phyloP scores from a whole-genome alignment of 306 rosid species.

The Coriaria nepalensis region DNA sequence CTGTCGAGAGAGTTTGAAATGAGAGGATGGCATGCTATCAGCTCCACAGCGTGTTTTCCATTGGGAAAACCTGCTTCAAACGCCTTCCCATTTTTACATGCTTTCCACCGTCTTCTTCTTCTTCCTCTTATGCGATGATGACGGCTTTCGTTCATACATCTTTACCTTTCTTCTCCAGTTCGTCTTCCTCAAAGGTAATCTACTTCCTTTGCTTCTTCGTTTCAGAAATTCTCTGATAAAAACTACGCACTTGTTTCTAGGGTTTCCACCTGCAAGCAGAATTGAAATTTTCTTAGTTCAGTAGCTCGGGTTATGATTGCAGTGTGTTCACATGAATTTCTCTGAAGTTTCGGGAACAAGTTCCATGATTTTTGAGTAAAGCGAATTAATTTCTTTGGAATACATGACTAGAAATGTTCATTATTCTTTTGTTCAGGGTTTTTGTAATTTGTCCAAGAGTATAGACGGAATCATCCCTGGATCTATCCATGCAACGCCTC shows the following conservation, averaged over 20 bases:
- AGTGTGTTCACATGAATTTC: no score
- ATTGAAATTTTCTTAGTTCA: no score
- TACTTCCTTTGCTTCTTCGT: not conserved
- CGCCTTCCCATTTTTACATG: not conserved
- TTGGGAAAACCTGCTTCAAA: not conserved
- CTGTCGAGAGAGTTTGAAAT: no score
- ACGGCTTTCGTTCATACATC: not conserved
- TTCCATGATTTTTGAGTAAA: no score
- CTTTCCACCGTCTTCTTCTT: not conserved
- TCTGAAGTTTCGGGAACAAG: no score
- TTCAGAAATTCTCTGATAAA: not conserved
- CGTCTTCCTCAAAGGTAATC: slow-evolving; percentile 6
- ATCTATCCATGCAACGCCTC: slow-evolving; percentile 20
- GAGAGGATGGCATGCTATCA: slow-evolving; percentile 12
- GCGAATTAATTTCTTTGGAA: no score
- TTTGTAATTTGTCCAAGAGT: slow-evolving; percentile 19
- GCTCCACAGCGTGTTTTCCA: slow-evolving; percentile 4
- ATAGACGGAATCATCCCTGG: slow-evolving; percentile 21
- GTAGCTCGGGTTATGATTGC: no score
- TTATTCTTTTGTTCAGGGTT: slow-evolving; percentile 47
- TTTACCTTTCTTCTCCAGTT: slow-evolving; percentile 1
- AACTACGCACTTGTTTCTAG: no score
- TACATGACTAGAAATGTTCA: no score
- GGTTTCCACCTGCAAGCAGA: no score
- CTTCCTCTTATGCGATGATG: slow-evolving; percentile 6